Conservation (phyloP, 2,329 filamentous ascomycete genomes). For the Colletotrichum sp. region DNA sequence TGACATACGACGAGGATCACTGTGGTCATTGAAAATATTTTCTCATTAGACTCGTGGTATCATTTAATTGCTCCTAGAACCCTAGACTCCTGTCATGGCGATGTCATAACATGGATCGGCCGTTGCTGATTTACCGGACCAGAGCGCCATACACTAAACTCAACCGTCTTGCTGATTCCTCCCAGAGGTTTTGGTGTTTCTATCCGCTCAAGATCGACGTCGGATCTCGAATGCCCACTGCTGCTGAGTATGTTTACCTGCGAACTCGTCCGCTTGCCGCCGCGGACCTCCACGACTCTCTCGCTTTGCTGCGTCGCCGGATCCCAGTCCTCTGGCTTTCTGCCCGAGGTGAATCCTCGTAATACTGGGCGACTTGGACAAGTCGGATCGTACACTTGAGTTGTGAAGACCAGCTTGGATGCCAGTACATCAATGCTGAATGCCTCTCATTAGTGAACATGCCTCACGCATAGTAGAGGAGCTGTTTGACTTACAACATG, state of each 20-base stretch:
- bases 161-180: constrained; percentile 11
- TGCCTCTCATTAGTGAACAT: not conserved
- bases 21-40: no score
- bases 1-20: not conserved
- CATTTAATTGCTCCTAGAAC: not conserved
- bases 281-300: not conserved
- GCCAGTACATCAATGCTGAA: constrained; percentile 37
- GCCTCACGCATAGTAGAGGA: accelerated
- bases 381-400: not conserved
- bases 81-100: not conserved
- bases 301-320: not conserved
- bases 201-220: not conserved
- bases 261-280: not conserved
- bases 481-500: constrained; percentile 36
- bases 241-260: not conserved
- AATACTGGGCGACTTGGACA: not conserved
- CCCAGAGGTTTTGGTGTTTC: not conserved
- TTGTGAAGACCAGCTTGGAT: constrained; percentile 32
- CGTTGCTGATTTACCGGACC: not conserved
- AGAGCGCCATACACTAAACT: constrained; percentile 1
- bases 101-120: not conserved
- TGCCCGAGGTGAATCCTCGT: not conserved
- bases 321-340: not conserved
- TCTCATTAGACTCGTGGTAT: not conserved
- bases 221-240: not conserved